These are phyloP conservation scores for Neofusicoccum umdonicola DNA, from an alignment of 2,329 filamentous ascomycete species.

Conservation along the genomic window DNA sequence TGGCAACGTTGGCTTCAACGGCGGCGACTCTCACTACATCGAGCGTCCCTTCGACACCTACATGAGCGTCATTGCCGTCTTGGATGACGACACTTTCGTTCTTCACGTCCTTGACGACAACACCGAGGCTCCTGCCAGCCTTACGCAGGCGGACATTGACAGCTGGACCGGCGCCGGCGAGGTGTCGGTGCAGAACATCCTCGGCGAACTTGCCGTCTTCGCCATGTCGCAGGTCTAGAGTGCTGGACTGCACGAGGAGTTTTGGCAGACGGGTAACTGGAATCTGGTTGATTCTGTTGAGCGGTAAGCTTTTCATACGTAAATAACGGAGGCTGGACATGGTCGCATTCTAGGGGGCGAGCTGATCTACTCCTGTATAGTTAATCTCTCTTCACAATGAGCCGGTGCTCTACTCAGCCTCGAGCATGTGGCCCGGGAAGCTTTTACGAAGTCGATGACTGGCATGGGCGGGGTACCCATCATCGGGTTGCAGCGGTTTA, in stretches of 20 bases:
- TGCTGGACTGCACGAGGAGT: too few species aligned
- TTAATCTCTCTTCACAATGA: not conserved
- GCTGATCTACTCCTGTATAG: slow-evolving; percentile 14
- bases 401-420: not conserved
- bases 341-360: not conserved
- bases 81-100: slow-evolving; percentile 31
- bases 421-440: not conserved
- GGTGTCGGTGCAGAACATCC: slow-evolving; percentile 37
- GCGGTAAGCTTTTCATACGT: not conserved
- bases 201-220: slow-evolving; percentile 23
- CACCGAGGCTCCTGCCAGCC: slow-evolving; percentile 30
- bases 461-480: slow-evolving; percentile 12
- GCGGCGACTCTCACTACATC: slow-evolving; percentile 71
- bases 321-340: slow-evolving; percentile 8
- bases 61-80: slow-evolving; percentile 59
- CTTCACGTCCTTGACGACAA: slow-evolving; percentile 51
- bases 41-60: slow-evolving; percentile 58
- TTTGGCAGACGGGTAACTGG: too few species aligned
- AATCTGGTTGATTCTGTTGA: not conserved
- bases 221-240: slow-evolving; percentile 9
- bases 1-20: slow-evolving; percentile 55
- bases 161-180: slow-evolving; percentile 40
- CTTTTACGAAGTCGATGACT: slow-evolving; percentile 17
- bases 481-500: slow-evolving; percentile 5
- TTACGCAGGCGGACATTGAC: not conserved